Evolutionary conservation across 257 asterid genomes (phyloP), one percentile per base, ranked within the genome.

Genomic region (Nicotiana sylvestris): DNA sequence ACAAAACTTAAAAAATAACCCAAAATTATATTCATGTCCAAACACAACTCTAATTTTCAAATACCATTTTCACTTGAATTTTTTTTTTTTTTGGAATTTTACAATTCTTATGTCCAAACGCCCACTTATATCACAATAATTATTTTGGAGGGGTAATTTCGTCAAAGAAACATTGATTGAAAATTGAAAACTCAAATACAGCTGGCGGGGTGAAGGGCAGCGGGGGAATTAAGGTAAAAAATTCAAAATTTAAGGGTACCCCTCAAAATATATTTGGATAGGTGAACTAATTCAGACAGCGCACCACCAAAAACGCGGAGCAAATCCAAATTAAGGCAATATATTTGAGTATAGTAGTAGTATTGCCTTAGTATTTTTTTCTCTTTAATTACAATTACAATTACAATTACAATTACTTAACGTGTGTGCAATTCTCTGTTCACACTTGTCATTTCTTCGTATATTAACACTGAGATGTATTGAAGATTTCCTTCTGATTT

Each of bases 221-320:
- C 68, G 67, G 91, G 86, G 93, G 87, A 66, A 90, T 76, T 87
- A 84, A 2, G 55, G 9, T 29, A 1, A 85, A 88, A 88, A 89
- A 87, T 87, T 88, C 66, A 51, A 85, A 90, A 74, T 58, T 27
- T 16, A 77, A 64, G 6, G 4, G 55, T 78, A 69, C 85, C 70
- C 70, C 9, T 65, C 18, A 65, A 64, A 10, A 25, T 62, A 27
- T 53, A 53, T 43, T 13, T 56, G 25, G 43, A 51, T 82, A 78
- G 78, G 17, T 51, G 56, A 66, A 81, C 55, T 53, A 76, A 25
- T 49, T 43, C 65, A 46, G 88, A 87, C 87, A 87, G 80, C 76
- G 83, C 85, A 70, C 7, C 56, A 43, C 83, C 9, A 43, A 11
- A 46, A 39, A 11, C 76, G 77, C 60, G 5, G 30, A 46, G n/a